Evolutionary conservation across 1,284 basidiomycete genomes (phyloP).

Genomic region (Pholiota adiposa): DNA sequence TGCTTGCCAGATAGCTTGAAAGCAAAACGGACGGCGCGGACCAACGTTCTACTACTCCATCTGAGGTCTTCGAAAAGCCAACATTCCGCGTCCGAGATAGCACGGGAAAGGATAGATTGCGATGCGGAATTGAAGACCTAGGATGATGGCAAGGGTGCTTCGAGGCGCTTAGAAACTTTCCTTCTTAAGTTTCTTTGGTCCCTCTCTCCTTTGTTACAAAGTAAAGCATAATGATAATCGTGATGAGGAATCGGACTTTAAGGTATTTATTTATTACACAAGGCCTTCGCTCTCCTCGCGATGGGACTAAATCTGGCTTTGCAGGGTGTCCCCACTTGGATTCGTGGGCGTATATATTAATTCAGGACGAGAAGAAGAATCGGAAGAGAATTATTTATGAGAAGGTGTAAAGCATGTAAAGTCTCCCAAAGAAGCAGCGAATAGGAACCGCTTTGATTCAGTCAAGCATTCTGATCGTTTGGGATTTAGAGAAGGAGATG

Average conservation of each 20-base stretch:
- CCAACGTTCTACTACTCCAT: constrained; percentile 8
- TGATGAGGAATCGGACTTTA: constrained; percentile 20
- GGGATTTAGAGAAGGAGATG: constrained; percentile 3
- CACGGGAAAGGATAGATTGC: constrained; percentile 24
- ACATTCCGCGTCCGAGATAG: constrained; percentile 18
- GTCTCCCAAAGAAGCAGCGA: constrained; percentile 14
- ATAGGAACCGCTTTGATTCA: constrained; percentile 15
- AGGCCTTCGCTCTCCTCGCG: constrained; percentile 2
- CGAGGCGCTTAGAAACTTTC: constrained; percentile 2
- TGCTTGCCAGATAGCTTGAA: constrained; percentile 13
- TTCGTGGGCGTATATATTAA: constrained; percentile 18
- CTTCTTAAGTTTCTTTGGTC: constrained; percentile 11
- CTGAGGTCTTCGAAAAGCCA: constrained; percentile 8
- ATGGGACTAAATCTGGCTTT: constrained; percentile 17
- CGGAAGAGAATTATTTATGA: constrained; percentile 11
- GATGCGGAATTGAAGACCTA: constrained; percentile 14
- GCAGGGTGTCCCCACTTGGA: constrained; percentile 8
- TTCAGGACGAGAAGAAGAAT: constrained; percentile 22
- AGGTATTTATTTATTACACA: constrained; percentile 21
- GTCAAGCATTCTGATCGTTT: constrained; percentile 14
- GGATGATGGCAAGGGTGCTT: background rate
- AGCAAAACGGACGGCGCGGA: constrained; percentile 19
- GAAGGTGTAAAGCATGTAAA: constrained; percentile 9
- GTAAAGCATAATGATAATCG: constrained; percentile 22
- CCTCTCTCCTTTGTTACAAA: constrained; percentile 13